Evolutionary conservation across 2,329 filamentous ascomycete species (phyloP).

Genomic region (Neoarthrinium moseri): DNA sequence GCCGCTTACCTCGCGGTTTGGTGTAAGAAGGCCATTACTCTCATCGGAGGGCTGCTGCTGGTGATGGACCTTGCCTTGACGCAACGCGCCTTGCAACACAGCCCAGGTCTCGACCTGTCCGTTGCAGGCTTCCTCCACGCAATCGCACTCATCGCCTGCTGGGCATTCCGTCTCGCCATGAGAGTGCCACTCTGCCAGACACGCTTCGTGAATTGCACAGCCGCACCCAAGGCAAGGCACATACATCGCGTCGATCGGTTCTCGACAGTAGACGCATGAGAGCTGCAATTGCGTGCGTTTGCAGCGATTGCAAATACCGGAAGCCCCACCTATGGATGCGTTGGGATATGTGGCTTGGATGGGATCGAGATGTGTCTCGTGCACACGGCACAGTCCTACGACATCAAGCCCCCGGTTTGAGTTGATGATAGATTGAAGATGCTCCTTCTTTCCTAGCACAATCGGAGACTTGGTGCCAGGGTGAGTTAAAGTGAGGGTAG

Average conservation of each 20-base stretch:
- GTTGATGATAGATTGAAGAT: slow-evolving; percentile 46
- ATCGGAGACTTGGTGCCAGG: slow-evolving; percentile 48
- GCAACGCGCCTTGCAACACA: slow-evolving; percentile 46
- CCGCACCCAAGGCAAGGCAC: slow-evolving; percentile 62
- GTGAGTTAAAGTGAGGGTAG: slow-evolving; percentile 31
- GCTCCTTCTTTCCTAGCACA: slow-evolving; percentile 55
- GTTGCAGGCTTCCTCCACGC: slow-evolving; percentile 53
- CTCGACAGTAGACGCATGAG: slow-evolving; percentile 60
- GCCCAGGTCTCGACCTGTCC: slow-evolving; percentile 63
- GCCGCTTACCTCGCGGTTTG: slow-evolving; percentile 18
- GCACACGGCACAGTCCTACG: slow-evolving; percentile 60
- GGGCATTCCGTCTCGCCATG: slow-evolving; percentile 57
- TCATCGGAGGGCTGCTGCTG: slow-evolving; percentile 16
- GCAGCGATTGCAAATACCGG: slow-evolving; percentile 46
- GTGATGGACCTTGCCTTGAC: slow-evolving; percentile 34
- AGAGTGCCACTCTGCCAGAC: slow-evolving; percentile 58
- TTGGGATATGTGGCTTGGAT: slow-evolving; percentile 50
- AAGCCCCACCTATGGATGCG: slow-evolving; percentile 36
- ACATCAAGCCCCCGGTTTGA: slow-evolving; percentile 60
- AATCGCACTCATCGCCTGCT: slow-evolving; percentile 64
- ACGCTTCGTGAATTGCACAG: slow-evolving; percentile 59
- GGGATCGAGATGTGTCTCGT: slow-evolving; percentile 62
- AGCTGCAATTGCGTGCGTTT: slow-evolving; percentile 56
- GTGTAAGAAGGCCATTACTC: background rate
- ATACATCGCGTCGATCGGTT: slow-evolving; percentile 60